A percentile compares a stretch with the other conserved stretches of the same genome.
Conservation (phyloP, 495 filamentous ascomycete species). For the Copromyces sp. region DNA sequence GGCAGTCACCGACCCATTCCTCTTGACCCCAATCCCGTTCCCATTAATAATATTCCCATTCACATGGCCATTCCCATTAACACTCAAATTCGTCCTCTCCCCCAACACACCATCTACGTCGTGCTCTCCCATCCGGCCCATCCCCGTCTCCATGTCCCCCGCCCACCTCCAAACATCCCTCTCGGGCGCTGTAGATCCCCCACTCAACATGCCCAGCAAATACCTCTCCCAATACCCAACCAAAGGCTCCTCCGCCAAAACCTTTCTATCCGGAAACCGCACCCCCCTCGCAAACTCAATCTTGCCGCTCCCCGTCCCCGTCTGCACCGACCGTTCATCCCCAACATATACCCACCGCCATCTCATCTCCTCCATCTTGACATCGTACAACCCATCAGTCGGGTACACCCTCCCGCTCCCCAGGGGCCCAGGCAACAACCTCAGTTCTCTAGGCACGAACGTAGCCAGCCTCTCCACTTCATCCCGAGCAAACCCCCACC, state of each 20-base stretch:
- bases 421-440: not conserved
- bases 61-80: not conserved
- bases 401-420: slow-evolving; percentile 10
- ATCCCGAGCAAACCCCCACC: not conserved
- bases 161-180: slow-evolving; percentile 22
- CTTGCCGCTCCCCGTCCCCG: slow-evolving; percentile 17
- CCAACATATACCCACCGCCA: slow-evolving; percentile 30
- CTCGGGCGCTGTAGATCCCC: not conserved
- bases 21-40: not conserved
- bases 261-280: slow-evolving; percentile 20
- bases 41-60: not conserved
- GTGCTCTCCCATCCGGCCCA: not conserved
- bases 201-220: slow-evolving; percentile 13
- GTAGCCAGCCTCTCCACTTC: not conserved
- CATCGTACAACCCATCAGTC: not conserved
- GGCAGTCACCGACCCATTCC: not conserved
- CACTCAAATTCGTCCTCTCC: not conserved
- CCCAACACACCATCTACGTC: not conserved
- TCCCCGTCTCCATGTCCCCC: not conserved
- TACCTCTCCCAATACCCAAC: slow-evolving; percentile 21
- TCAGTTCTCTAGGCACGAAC: slow-evolving; percentile 5
- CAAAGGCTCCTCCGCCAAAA: slow-evolving; percentile 21
- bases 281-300: slow-evolving; percentile 25
- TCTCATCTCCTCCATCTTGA: slow-evolving; percentile 8
- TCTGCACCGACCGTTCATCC: slow-evolving; percentile 27